Evolutionary conservation across 1,284 basidiomycete species (phyloP).

Genomic region (Neotropicomus parvogracilis): DNA sequence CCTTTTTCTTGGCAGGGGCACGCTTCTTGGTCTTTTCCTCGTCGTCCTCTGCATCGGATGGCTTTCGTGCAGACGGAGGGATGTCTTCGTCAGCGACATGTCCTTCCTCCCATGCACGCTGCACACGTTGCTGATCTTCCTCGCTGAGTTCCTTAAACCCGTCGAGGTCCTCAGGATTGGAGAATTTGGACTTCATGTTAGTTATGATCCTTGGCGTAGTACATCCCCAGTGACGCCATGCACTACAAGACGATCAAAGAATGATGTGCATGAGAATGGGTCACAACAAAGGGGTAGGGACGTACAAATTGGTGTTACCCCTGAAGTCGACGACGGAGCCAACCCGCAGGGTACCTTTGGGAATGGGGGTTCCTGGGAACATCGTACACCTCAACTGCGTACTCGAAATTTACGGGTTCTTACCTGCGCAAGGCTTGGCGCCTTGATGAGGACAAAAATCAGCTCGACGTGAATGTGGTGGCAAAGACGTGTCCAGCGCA

Average conservation of each 20-base stretch:
- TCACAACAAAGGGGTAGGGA: constrained; percentile 23
- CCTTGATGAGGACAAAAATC: constrained; percentile 42
- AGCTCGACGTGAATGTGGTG: constrained; percentile 18
- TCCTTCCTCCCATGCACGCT: constrained; percentile 67
- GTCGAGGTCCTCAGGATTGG: constrained; percentile 62
- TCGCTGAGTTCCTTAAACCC: constrained; percentile 66
- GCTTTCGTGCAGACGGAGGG: constrained; percentile 65
- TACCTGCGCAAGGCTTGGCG: constrained; percentile 74
- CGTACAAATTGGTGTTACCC: constrained; percentile 70
- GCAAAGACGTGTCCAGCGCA: constrained; percentile 33
- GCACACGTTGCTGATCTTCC: constrained; percentile 64
- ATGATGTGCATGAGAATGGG: not conserved
- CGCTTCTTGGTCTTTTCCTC: constrained; percentile 38
- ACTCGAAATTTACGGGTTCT: constrained; percentile 12
- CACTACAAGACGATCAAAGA: constrained; percentile 37
- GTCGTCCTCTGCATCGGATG: constrained; percentile 44
- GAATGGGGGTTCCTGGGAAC: constrained; percentile 60
- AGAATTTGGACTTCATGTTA: constrained; percentile 69
- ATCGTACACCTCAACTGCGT: constrained; percentile 16
- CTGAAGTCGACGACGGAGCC: constrained; percentile 76
- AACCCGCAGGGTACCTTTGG: constrained; percentile 70
- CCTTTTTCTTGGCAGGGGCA: constrained; percentile 40
- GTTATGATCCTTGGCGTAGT: constrained; percentile 63
- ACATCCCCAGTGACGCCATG: constrained; percentile 84
- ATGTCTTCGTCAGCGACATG: constrained; percentile 78